Base-by-base conservation (phyloP, 306 rosid species). In the Acacia crassicarpa region DNA sequence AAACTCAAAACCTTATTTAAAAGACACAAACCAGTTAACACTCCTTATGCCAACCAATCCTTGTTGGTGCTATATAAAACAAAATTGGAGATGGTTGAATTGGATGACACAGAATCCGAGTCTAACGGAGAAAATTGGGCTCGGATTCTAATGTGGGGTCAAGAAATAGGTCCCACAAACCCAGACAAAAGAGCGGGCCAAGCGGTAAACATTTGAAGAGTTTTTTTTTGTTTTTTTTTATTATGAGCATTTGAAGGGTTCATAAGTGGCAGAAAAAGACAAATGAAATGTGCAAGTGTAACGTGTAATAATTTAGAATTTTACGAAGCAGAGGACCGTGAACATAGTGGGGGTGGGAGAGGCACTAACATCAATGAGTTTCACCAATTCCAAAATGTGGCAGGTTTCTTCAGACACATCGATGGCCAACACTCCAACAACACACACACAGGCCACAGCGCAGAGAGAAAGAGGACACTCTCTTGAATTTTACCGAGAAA, bases 231-330 rank as follows among this genome's bases (percentile, higher is more conserved):
- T n/a, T n/a, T n/a, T n/a, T n/a, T n/a, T n/a, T n/a, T n/a, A n/a
- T n/a, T n/a, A n/a, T n/a, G n/a, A n/a, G n/a, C 11, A 45, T 45
- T 9, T 10, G 49, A 72, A 70, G 63, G 82, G 84, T 72, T 16
- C n/a, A n/a, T 72, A 71, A 13, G 53, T 70, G 75, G 68, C 91
- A 86, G 72, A 68, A 83, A 77, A 65, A 73, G 94, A 90, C 92
- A 83, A 78, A 85, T 70, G 84, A 80, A 77, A 83, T 72, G 78
- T 86, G 72, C 45, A 17, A 68, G 32, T 30, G 32, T 30, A 2
- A 32, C 35, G 4, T 44, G 40, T 9, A 11, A 61, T 61, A 61
- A 2, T 25, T 61, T 23, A 61, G 67, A 35, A 77, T 71, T 43
- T 73, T 38, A 68, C 10, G 4, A 49, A 30, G 65, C 65, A 80